Conservation (phyloP, 2,329 filamentous ascomycete species). For the Cephalotrichum gorgonifer region DNA sequence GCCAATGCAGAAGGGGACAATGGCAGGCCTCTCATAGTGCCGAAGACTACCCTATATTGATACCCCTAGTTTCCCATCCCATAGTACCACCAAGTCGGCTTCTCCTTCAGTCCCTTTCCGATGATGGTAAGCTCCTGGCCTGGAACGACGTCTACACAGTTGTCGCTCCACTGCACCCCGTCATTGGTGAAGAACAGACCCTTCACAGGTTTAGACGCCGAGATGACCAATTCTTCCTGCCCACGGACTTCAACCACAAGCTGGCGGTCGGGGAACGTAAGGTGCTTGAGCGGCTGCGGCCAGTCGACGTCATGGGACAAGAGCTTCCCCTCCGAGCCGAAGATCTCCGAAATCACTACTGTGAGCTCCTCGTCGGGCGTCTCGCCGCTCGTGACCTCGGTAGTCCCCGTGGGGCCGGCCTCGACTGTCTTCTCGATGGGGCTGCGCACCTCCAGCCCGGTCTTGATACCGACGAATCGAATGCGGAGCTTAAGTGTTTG, state of each 20-base stretch:
- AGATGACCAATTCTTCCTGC: constrained; percentile 38
- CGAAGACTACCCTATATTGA: no score
- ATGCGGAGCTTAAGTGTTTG: constrained; percentile 42
- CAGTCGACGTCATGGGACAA: constrained; percentile 59
- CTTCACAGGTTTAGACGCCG: constrained; percentile 53
- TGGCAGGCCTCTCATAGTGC: no score
- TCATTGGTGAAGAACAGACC: constrained; percentile 52
- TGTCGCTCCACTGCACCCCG: constrained; percentile 50
- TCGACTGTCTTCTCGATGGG: constrained; percentile 24
- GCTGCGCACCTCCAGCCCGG: constrained; percentile 42
- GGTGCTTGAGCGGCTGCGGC: constrained; percentile 62
- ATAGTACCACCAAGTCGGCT: neutral
- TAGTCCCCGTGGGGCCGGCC: constrained; percentile 29
- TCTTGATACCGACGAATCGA: constrained; percentile 52
- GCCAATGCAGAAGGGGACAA: no score
- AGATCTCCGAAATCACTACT: constrained; percentile 51
- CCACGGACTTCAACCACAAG: constrained; percentile 32
- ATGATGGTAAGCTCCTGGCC: constrained; percentile 47
- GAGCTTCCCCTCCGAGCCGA: constrained; percentile 32
- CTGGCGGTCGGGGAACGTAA: constrained; percentile 46
- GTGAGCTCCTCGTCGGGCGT: constrained; percentile 33
- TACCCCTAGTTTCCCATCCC: no score
- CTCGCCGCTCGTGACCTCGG: constrained; percentile 34
- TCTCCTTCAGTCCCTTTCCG: constrained; percentile 36
- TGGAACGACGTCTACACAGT: constrained; percentile 57